Evolutionary conservation across 2,329 filamentous ascomycete species (phyloP), one percentile per base, ranked within the genome.

Genomic region (Kalmusia sp.): DNA sequence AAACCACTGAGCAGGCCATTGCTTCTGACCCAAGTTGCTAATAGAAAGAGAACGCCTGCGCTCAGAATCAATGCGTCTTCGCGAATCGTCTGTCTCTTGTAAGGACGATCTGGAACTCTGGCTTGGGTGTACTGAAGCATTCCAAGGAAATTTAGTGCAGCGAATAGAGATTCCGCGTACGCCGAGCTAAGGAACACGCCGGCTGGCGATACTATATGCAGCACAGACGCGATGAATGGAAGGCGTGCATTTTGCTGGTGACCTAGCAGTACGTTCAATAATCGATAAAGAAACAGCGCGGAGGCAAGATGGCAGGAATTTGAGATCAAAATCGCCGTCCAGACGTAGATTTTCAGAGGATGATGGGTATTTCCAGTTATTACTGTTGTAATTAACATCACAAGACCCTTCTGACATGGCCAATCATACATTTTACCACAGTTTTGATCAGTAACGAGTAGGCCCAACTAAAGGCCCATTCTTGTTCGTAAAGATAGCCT

Each of bases 181-280:
- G 93, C 92, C 0, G 93, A 89, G 0, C 89, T 93, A 15, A 99
- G 83, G 70, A 99, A 98, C 2, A 97, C 76, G 0, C 93, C 93
- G 0, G 90, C 95, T 0, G 95, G 93, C 0, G 91, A 95, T 43
- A 98, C 69, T 50, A 96, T 83, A 72, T 98, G 92, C 43, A 98
- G 78, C 14, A 84, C 77, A 3, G 91, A 86, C 7, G 91, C 82
- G 19, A 89, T 70, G 56, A 93, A 87, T 2, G 91, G 83, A 34
- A 89, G 72, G n/a, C 71, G 79, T 58, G 58, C 62, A 39, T 63
- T 70, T 25, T 63, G 58, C 4, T 48, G 48, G 4, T 56, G 55
- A 14, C 56, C 65, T 54, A 79, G 68, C 8, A 93, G 64, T 6
- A 82, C 72, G 49, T 80, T 69, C 2, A 87, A 85, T 19, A 96